Conservation (phyloP, 805 yeast genomes). For the Ogataea salicorniae region DNA sequence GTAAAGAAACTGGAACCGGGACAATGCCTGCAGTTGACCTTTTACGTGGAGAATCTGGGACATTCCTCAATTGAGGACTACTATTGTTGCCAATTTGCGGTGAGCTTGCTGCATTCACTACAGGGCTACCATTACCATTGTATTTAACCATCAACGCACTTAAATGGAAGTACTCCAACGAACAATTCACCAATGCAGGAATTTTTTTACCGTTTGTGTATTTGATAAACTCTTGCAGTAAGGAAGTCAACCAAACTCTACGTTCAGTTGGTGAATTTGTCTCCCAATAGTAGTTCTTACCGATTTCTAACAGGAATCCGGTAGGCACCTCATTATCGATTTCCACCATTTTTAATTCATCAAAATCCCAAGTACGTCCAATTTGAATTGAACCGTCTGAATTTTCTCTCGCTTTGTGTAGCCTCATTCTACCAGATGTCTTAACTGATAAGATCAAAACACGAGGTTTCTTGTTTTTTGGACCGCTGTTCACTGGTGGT, state of each 20-base stretch:
- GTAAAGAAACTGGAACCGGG: too few species aligned
- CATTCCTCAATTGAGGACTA: too few species aligned
- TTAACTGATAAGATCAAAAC: constrained; percentile 58
- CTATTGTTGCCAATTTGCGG: too few species aligned
- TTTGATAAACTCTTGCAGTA: constrained; percentile 48
- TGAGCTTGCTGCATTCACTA: not conserved
- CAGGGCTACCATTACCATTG: not conserved
- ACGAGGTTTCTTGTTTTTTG: constrained; percentile 53
- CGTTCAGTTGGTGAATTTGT: constrained; percentile 54
- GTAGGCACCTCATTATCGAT: constrained; percentile 47
- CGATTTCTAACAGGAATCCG: constrained; percentile 57
- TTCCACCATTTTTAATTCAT: constrained; percentile 56
- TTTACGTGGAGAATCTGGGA: too few species aligned
- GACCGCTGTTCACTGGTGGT: constrained; percentile 54
- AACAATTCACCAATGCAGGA: constrained; percentile 50
- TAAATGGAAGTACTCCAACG: constrained; percentile 32
- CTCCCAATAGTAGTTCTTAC: constrained; percentile 83
- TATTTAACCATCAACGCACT: constrained; percentile 11
- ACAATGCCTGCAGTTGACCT: too few species aligned
- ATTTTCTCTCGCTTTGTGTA: constrained; percentile 85
- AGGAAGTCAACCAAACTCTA: constrained; percentile 48
- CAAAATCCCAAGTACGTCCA: constrained; percentile 89
- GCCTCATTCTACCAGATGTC: constrained; percentile 58
- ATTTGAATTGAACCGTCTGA: constrained; percentile 73
- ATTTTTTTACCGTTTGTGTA: constrained; percentile 47